Evolutionary conservation across 805 yeast species (phyloP).

Genomic region (Sungouiella blattae): DNA sequence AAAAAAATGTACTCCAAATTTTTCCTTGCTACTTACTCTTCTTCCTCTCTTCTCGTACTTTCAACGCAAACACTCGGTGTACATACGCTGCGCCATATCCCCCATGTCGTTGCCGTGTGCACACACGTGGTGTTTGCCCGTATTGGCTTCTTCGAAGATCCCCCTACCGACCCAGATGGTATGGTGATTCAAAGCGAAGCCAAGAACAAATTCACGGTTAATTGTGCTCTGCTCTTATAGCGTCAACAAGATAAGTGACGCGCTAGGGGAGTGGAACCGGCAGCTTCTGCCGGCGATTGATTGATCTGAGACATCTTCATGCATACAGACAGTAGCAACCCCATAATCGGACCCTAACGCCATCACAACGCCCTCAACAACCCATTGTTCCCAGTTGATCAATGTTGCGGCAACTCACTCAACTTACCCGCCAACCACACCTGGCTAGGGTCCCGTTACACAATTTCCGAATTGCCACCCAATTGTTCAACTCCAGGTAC

Average conservation of each 20-base stretch:
- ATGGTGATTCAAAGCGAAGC: slow-evolving; percentile 34
- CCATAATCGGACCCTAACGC: neutral
- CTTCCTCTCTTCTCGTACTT: neutral
- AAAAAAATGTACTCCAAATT: no score
- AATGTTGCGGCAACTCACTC: no score
- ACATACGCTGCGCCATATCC: no score
- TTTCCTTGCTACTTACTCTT: no score
- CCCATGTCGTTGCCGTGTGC: no score
- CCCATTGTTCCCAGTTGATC: no score
- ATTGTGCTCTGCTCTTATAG: slow-evolving; percentile 16
- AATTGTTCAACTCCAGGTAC: no score
- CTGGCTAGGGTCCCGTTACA: no score
- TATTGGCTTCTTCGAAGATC: slow-evolving; percentile 33
- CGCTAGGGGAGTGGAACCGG: slow-evolving; percentile 27
- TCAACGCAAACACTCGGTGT: neutral
- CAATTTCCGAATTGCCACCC: no score
- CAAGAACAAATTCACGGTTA: slow-evolving; percentile 22
- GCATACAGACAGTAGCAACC: slow-evolving; percentile 2
- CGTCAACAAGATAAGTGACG: slow-evolving; percentile 6
- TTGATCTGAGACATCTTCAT: slow-evolving; percentile 29
- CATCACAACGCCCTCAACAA: neutral
- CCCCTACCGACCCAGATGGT: slow-evolving; percentile 26
- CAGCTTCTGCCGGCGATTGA: slow-evolving; percentile 18
- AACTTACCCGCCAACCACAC: no score
- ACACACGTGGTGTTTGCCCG: no score